These are phyloP conservation scores for Calonectria pauciramosa DNA, from an alignment of 2,329 filamentous ascomycete genomes.

Conservation along the genomic window DNA sequence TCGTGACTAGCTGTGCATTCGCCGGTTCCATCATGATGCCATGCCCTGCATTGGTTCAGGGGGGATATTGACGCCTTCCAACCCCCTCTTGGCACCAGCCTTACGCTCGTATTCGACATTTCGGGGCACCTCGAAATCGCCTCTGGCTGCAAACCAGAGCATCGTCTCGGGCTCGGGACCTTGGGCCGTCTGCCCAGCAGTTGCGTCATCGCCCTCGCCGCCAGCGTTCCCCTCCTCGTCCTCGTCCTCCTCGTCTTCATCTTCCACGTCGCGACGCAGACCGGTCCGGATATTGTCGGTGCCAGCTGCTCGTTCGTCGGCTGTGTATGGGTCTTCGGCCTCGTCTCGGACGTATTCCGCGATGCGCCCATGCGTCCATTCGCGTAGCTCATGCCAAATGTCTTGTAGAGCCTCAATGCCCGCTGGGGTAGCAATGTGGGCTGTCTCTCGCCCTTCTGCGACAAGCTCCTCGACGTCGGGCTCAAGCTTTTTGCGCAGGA, in stretches of 20 bases:
- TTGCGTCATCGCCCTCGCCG: slow-evolving; percentile 30
- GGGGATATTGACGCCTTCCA: slow-evolving; percentile 53
- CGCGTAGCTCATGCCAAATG: slow-evolving; percentile 67
- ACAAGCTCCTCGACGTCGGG: slow-evolving; percentile 82
- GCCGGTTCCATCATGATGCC: slow-evolving; percentile 24
- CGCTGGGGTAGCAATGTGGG: slow-evolving; percentile 58
- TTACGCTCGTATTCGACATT: slow-evolving; percentile 61
- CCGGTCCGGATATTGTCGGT: slow-evolving; percentile 81
- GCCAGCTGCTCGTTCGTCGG: slow-evolving; percentile 76
- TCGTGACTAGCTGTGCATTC: background rate
- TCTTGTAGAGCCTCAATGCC: slow-evolving; percentile 61
- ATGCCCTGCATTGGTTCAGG: slow-evolving; percentile 37
- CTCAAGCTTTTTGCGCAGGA: slow-evolving; percentile 88
- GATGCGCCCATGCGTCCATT: slow-evolving; percentile 58
- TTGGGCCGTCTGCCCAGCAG: slow-evolving; percentile 47
- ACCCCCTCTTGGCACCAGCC: slow-evolving; percentile 47
- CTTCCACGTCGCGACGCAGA: slow-evolving; percentile 68
- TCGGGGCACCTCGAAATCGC: slow-evolving; percentile 59
- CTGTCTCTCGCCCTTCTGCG: slow-evolving; percentile 69
- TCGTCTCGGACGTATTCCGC: slow-evolving; percentile 58
- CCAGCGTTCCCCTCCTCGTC: slow-evolving; percentile 53
- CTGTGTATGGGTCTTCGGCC: slow-evolving; percentile 75
- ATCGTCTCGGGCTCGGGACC: slow-evolving; percentile 62
- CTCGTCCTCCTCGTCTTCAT: slow-evolving; percentile 67
- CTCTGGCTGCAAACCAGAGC: slow-evolving; percentile 61